phyloP scores from a whole-genome alignment of 2,329 filamentous ascomycete species.

The Ceratocystis destructans region DNA sequence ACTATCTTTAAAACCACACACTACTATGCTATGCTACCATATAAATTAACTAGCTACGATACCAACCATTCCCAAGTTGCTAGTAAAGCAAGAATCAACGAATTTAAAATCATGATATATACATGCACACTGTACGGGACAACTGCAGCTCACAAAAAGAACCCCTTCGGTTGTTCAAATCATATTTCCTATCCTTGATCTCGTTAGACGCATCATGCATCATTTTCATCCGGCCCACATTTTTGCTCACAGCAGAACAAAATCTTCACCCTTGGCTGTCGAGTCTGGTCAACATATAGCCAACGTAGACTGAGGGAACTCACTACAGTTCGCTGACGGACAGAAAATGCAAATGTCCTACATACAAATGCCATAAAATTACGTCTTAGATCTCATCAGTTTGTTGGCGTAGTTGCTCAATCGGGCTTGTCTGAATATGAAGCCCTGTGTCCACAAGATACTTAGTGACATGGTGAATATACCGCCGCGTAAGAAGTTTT shows the following conservation, averaged over 20 bases:
- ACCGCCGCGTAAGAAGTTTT: slow-evolving; percentile 1
- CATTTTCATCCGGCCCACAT: background rate
- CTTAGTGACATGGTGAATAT: background rate
- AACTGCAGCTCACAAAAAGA: background rate
- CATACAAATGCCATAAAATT: background rate
- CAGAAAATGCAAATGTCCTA: background rate
- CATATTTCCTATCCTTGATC: background rate
- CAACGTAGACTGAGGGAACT: background rate
- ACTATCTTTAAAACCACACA: background rate
- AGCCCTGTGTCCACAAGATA: background rate
- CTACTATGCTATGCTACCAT: background rate
- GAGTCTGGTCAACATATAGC: background rate
- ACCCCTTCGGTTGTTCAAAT: background rate
- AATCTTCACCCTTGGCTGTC: background rate
- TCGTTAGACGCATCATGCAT: background rate
- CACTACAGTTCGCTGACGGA: background rate
- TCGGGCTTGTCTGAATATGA: background rate
- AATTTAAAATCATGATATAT: too few relatives aligned
- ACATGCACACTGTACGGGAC: too few relatives aligned
- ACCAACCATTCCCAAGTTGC: too few relatives aligned
- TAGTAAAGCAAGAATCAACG: too few relatives aligned
- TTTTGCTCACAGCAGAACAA: background rate
- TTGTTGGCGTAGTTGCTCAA: background rate
- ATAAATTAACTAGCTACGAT: too few relatives aligned
- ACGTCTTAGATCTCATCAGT: background rate